These are phyloP conservation scores for Phycomyces nitens DNA, from an alignment of 192 early-diverging fungal genomes.

Conservation along the genomic window DNA sequence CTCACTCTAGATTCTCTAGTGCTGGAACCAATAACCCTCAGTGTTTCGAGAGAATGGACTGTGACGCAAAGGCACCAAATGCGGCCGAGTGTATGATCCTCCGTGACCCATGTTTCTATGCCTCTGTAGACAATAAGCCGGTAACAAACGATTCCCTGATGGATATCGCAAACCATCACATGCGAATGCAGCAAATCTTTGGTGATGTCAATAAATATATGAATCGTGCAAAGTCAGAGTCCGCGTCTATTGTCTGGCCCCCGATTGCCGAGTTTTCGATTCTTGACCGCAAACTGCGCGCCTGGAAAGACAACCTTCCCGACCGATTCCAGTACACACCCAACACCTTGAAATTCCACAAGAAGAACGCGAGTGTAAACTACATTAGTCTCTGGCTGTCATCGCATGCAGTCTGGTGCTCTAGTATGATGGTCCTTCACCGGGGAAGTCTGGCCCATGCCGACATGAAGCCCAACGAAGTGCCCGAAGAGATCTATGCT, in stretches of 20 bases:
- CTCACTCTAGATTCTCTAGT: slow-evolving; percentile 27
- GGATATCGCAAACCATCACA: slow-evolving; percentile 14
- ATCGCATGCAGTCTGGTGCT: slow-evolving; percentile 21
- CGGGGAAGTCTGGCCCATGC: slow-evolving; percentile 27
- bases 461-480: slow-evolving; percentile 5
- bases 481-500: slow-evolving; percentile 5
- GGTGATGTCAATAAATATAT: slow-evolving; percentile 32
- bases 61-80: slow-evolving; percentile 28
- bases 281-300: slow-evolving; percentile 10
- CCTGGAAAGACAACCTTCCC: slow-evolving; percentile 17
- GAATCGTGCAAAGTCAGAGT: slow-evolving; percentile 13
- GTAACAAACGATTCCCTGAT: slow-evolving; percentile 22
- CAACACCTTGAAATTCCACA: slow-evolving; percentile 3
- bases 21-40: slow-evolving; percentile 40
- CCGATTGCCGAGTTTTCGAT: slow-evolving; percentile 20
- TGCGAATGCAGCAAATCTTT: slow-evolving; percentile 16
- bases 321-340: slow-evolving; percentile 8
- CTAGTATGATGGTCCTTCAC: slow-evolving; percentile 20
- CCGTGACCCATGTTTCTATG: slow-evolving; percentile 12
- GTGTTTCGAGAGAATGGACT: slow-evolving; percentile 45
- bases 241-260: slow-evolving; percentile 16
- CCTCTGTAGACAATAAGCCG: slow-evolving; percentile 6
- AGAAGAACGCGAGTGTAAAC: slow-evolving; percentile 15
- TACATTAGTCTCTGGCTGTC: slow-evolving; percentile 24
- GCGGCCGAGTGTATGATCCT: slow-evolving; percentile 18